Evolutionary conservation across 1,139 yeast species (phyloP), one percentile per base, ranked within the genome.

Genomic region (Williopsis jadinii): DNA sequence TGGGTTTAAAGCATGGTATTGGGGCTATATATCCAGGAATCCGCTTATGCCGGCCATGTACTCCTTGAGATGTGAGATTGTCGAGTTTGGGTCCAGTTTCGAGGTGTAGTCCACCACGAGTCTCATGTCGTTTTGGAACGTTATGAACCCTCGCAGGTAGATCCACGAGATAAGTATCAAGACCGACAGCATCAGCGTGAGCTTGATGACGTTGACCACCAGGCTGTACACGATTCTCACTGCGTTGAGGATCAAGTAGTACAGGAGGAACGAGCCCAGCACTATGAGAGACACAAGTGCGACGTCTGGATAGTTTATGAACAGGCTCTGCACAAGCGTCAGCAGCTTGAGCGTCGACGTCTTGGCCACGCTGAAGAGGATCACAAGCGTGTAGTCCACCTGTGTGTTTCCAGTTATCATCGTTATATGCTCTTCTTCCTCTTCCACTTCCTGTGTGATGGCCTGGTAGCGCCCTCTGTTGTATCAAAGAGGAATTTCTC

Each of bases 141-240:
- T 24, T 5, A 43, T 44, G n/a, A 52, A 28, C 0, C 59, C 59
- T 34, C 59, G 43, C 5, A 46, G 8, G 29, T 54, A 52, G 15
- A 54, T 27, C 57, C 55, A 54, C 2, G 41, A 19, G 5, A 35
- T 45, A 1, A 45, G 6, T 6, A 43, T n/a, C 3, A 47, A 28
- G 4, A 51, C 9, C 1, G 39, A 2, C 2, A 48, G 14, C 8
- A 53, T 15, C 3, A 50, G 8, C 1, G 37, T 5, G 3, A 47
- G 36, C 35, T 47, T 55, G 29, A 55, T 12, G 4, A 45, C 32
- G 2, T 52, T 48, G 14, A 44, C 29, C 2, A 55, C 32, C 3
- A 53, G 28, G 2, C 45, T 33, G 28, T 49, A 44, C 8, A 55
- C 39, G 11, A 55, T 51, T 2, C 36, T 27, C 9, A 53, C 45